Percentiles rank a stretch among this genome's conserved stretches.
These are phyloP conservation scores for Annulohypoxylon maeteangense DNA, from an alignment of 495 filamentous ascomycete species.

Conservation along the genomic window DNA sequence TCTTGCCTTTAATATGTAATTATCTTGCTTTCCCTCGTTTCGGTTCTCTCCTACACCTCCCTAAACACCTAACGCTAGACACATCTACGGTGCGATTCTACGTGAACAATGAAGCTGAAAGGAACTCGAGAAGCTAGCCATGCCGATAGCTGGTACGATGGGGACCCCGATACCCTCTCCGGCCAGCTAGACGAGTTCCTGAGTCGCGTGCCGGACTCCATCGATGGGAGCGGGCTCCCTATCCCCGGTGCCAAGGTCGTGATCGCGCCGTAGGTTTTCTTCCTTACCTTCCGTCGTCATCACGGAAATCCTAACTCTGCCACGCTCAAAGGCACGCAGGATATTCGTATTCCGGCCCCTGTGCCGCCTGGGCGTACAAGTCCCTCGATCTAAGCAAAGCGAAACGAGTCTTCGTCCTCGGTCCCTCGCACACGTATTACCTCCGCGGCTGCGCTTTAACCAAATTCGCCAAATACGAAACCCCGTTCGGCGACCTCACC, in stretches of 20 bases:
- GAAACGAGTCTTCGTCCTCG: constrained; percentile 92
- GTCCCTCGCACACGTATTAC: constrained; percentile 91
- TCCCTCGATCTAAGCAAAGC: constrained; percentile 80
- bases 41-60: neutral
- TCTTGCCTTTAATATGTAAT: no score
- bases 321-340: constrained; percentile 80
- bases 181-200: constrained; percentile 83
- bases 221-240: constrained; percentile 72
- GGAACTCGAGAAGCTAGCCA: constrained; percentile 71
- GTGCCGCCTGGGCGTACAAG: constrained; percentile 95
- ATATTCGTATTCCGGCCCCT: constrained; percentile 93
- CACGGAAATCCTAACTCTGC: constrained; percentile 25
- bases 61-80: neutral
- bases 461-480: constrained; percentile 77
- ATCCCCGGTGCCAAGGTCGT: constrained; percentile 83
- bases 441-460: constrained; percentile 82
- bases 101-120: constrained; percentile 40
- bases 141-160: constrained; percentile 80
- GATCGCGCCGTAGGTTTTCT: constrained; percentile 86
- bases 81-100: constrained; percentile 2
- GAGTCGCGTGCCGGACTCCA: constrained; percentile 70
- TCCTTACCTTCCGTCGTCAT: constrained; percentile 2
- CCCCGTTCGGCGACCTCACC: constrained; percentile 82
- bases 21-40: neutral
- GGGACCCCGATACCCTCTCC: constrained; percentile 65